These are phyloP conservation scores for Sporothrix variecibatus DNA, from an alignment of 2,329 filamentous ascomycete genomes.

Conservation along the genomic window DNA sequence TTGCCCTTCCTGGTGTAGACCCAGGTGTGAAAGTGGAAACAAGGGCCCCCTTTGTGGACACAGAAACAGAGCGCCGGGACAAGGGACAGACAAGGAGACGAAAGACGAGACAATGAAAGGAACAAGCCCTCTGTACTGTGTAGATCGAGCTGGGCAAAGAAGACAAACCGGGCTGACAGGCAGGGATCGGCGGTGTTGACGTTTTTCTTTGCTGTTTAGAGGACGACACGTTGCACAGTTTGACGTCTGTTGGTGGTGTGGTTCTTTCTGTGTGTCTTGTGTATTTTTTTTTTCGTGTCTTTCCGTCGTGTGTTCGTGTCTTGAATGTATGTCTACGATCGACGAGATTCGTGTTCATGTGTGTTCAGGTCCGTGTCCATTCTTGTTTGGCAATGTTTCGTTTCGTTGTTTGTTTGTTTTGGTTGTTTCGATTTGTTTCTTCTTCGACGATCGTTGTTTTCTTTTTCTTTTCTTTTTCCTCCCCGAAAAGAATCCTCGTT, in stretches of 20 bases:
- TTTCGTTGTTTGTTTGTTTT: background rate
- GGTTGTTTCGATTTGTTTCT: background rate
- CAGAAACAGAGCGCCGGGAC: slow-evolving; percentile 8
- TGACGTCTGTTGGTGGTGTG: slow-evolving; percentile 3
- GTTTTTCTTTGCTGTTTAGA: background rate
- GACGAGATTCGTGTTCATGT: background rate
- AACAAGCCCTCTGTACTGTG: background rate
- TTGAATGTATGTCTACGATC: background rate
- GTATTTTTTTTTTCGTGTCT: background rate
- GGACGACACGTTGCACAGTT: slow-evolving; percentile 10
- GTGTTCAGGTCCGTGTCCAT: background rate
- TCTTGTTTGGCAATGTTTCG: background rate
- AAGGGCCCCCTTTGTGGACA: background rate
- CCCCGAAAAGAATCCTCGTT: background rate
- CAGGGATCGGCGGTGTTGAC: background rate
- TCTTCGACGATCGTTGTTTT: background rate
- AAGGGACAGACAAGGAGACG: background rate
- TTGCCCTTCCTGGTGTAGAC: slow-evolving; percentile 6
- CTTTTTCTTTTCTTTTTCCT: background rate
- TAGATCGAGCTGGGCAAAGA: background rate
- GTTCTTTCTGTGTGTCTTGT: background rate
- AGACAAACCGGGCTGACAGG: background rate
- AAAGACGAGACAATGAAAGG: background rate
- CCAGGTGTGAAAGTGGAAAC: background rate
- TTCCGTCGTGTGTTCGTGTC: background rate